phyloP scores from a whole-genome alignment of 345 rosid species.

The Citrus cavaleriei region DNA sequence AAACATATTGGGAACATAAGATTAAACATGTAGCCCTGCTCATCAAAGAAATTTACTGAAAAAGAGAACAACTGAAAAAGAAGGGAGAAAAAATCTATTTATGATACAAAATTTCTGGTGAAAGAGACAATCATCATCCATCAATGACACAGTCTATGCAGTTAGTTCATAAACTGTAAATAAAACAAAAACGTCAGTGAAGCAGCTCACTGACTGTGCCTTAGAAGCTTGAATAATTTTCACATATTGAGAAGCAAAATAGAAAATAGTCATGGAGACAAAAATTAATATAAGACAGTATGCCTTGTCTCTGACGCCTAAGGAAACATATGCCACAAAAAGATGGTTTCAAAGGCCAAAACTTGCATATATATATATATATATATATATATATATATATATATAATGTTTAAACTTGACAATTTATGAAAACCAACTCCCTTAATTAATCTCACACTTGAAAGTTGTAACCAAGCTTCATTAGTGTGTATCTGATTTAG shows the following conservation, averaged over 20 bases:
- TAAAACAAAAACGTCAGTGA: not conserved
- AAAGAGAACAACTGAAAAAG: not conserved
- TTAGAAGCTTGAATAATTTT: no score
- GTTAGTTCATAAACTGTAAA: not conserved
- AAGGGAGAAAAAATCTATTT: not conserved
- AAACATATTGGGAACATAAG: not conserved
- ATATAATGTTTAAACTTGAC: not conserved
- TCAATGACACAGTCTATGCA: not conserved
- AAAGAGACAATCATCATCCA: not conserved
- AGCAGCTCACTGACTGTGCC: no score
- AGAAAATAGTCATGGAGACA: not conserved
- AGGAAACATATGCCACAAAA: not conserved
- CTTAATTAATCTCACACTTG: not conserved
- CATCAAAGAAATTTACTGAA: not conserved
- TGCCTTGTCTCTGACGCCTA: not conserved
- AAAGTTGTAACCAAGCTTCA: no score
- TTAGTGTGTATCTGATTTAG: no score
- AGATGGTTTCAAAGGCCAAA: not conserved
- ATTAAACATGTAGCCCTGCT: not conserved
- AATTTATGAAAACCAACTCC: not conserved
- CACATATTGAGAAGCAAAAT: no score
- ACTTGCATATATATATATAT: not conserved
- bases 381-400: not conserved
- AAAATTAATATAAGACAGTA: no score
- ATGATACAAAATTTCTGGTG: constrained; percentile 1